These are phyloP conservation scores for Glaciozyma antarctica DNA, from an alignment of 768 basidiomycete species.

Conservation along the genomic window DNA sequence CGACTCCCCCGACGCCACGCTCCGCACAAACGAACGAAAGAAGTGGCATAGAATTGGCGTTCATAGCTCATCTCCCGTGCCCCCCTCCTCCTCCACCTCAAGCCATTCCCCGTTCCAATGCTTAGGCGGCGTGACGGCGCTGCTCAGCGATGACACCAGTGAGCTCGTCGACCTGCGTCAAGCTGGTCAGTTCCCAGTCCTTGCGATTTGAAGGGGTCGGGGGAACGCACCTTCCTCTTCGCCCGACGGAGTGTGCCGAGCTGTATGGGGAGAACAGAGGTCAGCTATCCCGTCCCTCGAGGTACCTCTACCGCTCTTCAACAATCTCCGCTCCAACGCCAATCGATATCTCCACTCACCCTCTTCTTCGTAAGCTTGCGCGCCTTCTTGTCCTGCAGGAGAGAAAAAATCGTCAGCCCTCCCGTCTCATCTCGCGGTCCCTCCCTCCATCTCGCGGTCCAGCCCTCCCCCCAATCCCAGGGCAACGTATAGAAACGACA, in stretches of 20 bases:
- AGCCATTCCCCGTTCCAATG: no score
- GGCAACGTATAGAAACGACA: background rate
- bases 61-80: no score
- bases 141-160: slow-evolving; percentile 60
- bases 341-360: slow-evolving; percentile 44
- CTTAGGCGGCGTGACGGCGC: no score
- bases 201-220: no score
- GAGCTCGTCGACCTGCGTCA: slow-evolving; percentile 67
- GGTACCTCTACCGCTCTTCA: background rate
- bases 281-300: background rate
- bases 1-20: no score
- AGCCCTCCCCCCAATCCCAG: background rate
- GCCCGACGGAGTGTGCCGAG: slow-evolving; percentile 96
- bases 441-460: background rate
- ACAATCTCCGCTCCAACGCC: background rate
- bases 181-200: no score
- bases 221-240: slow-evolving; percentile 63
- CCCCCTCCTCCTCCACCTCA: background rate
- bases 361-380: slow-evolving; percentile 99
- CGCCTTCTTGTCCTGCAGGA: slow-evolving; percentile 83
- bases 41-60: no score
- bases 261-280: slow-evolving; percentile 36
- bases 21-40: no score
- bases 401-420: background rate
- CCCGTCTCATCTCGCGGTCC: background rate